phyloP scores from a whole-genome alignment of 768 basidiomycete species.

The Suillus lakei region DNA sequence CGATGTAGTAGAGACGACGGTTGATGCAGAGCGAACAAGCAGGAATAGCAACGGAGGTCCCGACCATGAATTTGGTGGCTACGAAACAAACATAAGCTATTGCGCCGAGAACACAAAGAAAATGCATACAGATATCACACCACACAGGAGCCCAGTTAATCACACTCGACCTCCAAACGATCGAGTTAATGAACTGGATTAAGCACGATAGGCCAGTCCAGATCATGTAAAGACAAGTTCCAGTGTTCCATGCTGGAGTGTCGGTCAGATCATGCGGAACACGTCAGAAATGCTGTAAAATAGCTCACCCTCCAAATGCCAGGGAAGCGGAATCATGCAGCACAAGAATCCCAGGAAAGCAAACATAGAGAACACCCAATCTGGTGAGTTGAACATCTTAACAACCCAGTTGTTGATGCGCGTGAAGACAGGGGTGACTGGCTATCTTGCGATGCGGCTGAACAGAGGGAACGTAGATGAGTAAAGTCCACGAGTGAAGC shows the following conservation, averaged over 20 bases:
- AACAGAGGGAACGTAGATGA: conserved; percentile 1
- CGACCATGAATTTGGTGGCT: conserved; percentile 26
- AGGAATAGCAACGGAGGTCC: conserved; percentile 16
- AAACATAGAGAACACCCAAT: conserved; percentile 48
- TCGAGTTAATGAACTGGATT: conserved; percentile 52
- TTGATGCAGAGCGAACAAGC: conserved; percentile 43
- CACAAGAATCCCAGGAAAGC: conserved; percentile 64
- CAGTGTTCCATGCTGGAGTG: conserved; percentile 46
- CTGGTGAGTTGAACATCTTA: conserved; percentile 30
- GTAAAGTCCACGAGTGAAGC: conserved; percentile 12
- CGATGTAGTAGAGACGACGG: conserved; percentile 37
- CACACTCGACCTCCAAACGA: conserved; percentile 55
- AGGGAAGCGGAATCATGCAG: conserved; percentile 63
- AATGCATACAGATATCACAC: conserved; percentile 65
- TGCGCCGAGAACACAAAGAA: conserved; percentile 7
- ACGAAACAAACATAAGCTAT: neutral
- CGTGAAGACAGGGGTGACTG: conserved; percentile 14
- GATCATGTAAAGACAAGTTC: conserved; percentile 49
- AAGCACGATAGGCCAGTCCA: conserved; percentile 48
- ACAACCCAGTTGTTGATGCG: conserved; percentile 32
- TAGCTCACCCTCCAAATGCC: conserved; percentile 52
- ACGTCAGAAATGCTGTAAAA: neutral
- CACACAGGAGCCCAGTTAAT: conserved; percentile 51
- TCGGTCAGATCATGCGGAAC: conserved; percentile 5
- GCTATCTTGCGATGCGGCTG: conserved; percentile 11